Base-by-base conservation (phyloP, 2,329 filamentous ascomycete species). In the Exophiala alcalophila region DNA sequence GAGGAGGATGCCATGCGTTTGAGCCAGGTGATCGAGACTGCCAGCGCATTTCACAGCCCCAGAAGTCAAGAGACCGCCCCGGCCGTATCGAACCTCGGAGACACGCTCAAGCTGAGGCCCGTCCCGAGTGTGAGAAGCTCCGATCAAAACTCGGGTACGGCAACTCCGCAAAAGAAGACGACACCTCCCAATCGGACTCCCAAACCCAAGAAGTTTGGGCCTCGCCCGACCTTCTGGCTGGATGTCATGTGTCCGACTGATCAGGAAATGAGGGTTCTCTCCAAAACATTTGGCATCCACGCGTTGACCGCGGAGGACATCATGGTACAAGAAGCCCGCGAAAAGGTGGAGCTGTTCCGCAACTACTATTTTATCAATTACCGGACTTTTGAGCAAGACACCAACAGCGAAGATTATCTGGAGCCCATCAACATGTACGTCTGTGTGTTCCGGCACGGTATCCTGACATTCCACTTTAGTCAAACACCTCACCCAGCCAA, bases 311-410 rank as follows among this genome's bases (percentile, higher is more conserved):
- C 88, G 2, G 92, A 98, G 65, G 92, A 98, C 61, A 96, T 98
- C 57, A 84, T 97, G 77, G 83, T 96, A 71, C 88, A 97, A 63
- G 92, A 98, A 69, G 86, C 90, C 27, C 90, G 92, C 15, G 92
- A 98, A 61, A 98, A 98, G 68, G 92, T 98, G 1, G 92, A 98
- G 64, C 75, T 98, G 1, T 98, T 98, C 72, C 83, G 87, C 23
- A 86, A 94, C 62, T 98, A 98, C 69, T 98, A 98, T 65, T 96
- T 98, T 59, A 87, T 98, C 68, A 97, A 95, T 64, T 98, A 98
- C 65, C 85, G 92, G 11, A 94, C 89, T 0, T 98, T 98, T 60
- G 92, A 98, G 62, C 92, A 97, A 63, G 92, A 98, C 60, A 80
- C 81, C 48, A 84, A 83, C 56, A 94, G 83, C 61, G 86, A 92